phyloP scores from a whole-genome alignment of 2,329 filamentous ascomycete genomes.

The Sarocladium oryzae region DNA sequence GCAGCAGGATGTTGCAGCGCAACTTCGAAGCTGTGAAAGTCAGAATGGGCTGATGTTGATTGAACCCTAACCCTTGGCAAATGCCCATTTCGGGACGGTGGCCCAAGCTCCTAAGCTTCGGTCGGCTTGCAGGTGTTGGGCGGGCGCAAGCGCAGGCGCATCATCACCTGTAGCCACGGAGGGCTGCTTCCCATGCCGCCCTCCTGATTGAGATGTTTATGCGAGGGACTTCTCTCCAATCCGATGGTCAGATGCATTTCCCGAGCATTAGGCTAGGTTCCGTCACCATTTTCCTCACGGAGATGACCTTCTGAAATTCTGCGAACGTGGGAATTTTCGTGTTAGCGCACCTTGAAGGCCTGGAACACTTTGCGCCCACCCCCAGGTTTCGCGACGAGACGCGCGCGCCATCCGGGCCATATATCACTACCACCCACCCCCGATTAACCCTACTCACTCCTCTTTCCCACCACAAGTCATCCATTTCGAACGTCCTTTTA shows the following conservation, averaged over 20 bases:
- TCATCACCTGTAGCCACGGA: too few species aligned
- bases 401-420: not conserved
- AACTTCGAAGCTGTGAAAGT: not conserved
- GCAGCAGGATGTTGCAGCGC: not conserved
- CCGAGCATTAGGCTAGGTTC: too few species aligned
- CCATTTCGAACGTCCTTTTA: not conserved
- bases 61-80: not conserved
- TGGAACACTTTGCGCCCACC: constrained; percentile 2
- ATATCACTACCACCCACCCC: not conserved
- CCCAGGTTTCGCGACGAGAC: constrained; percentile 3
- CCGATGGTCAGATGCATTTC: too few species aligned
- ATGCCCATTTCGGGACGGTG: not conserved
- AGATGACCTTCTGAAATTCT: too few species aligned
- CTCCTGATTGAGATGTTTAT: too few species aligned
- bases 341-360: constrained; percentile 1
- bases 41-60: constrained; percentile 8
- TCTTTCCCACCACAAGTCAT: not conserved
- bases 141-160: too few species aligned
- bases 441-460: not conserved
- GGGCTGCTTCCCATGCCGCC: too few species aligned
- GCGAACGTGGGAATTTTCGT: not conserved
- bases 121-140: too few species aligned
- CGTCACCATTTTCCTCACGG: too few species aligned
- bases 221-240: too few species aligned
- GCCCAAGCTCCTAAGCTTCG: constrained; percentile 6